Conservation (phyloP, 2,329 filamentous ascomycete genomes). For the Trichoderma asperellum region DNA sequence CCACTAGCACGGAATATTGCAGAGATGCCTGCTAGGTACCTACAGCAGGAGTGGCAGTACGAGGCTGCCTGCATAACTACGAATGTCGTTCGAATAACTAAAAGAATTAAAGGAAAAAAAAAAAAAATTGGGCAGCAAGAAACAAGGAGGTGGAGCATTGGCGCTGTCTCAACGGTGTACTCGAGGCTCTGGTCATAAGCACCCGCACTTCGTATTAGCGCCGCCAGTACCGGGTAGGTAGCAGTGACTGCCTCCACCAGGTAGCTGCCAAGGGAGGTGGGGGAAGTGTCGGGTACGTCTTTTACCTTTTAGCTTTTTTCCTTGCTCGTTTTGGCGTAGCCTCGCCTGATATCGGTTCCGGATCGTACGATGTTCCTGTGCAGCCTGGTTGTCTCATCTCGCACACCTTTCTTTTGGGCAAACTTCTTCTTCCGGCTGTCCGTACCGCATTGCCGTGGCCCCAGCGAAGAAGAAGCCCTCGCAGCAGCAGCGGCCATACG, state of each 20-base stretch:
- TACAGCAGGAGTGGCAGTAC: not conserved
- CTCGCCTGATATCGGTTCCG: conserved; percentile 39
- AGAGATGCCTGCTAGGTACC: not conserved
- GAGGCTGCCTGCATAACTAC: not conserved
- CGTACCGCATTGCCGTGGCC: conserved; percentile 15
- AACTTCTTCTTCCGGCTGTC: conserved; percentile 15
- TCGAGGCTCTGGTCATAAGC: not conserved
- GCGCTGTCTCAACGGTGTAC: not conserved
- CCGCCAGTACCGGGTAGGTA: not conserved
- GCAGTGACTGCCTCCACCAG: not conserved
- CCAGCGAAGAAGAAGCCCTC: not conserved
- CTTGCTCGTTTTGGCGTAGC: conserved; percentile 34
- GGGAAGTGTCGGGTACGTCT: conserved; percentile 10
- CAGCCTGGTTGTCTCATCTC: conserved; percentile 27
- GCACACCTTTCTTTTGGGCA: conserved; percentile 1
- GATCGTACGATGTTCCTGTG: conserved; percentile 41
- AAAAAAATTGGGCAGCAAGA: not conserved
- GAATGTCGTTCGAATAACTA: not conserved
- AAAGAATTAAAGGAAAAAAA: not conserved
- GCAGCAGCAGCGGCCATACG: not conserved
- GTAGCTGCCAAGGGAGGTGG: conserved; percentile 13
- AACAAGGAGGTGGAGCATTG: not conserved
- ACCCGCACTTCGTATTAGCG: not conserved
- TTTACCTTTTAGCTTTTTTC: conserved; percentile 24
- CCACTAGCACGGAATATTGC: not conserved